Evolutionary conservation across 768 basidiomycete genomes (phyloP), one percentile per base, ranked within the genome.

Genomic region (Termitomyces sp.): DNA sequence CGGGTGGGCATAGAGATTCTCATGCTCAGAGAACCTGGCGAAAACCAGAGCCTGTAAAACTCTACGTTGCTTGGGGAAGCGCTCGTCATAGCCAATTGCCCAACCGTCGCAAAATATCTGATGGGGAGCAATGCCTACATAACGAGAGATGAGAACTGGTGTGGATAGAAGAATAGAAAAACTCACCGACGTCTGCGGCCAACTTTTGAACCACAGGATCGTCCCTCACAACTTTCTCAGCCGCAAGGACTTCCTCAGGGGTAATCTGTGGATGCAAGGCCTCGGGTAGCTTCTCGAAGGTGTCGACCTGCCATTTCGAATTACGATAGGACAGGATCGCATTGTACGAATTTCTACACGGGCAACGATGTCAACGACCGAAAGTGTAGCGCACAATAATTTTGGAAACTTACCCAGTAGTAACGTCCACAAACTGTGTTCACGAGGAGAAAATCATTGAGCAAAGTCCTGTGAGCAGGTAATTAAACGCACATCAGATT

Each of bases 1-100:
- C 38, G 94, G 95, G 64, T 95, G 92, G 1, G 92, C 91, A 59
- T 95, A 95, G 8, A 94, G 79, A 68, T 96, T 95, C 44, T 92
- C 91, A 64, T 96, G 86, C 53, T 82, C 74, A 2, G 82, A 82
- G 59, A 85, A 83, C 21, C 94, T 80, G 7, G 91, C 91, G 66
- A 88, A 94, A 17, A 88, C 65, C 4, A 94, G 69, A 7, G 85
- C 92, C 66, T 95, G 94, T 65, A 95, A 92, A 27, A 95, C 75
- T 34, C 89, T 82, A 44, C 75, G 74, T 17, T 71, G 70, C 45
- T 80, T 75, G 0, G 90, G 87, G 77, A 95, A 97, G 12, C 95
- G 86, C 21, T 86, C 85, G 62, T 98, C 95, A 61, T 88, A 91
- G 37, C 95, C 95, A 60, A 98, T 87, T 0, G 89, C 83, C 95